phyloP scores from a whole-genome alignment of 1,139 yeast genomes.

The Zygosaccharomyces pseudobailii region DNA sequence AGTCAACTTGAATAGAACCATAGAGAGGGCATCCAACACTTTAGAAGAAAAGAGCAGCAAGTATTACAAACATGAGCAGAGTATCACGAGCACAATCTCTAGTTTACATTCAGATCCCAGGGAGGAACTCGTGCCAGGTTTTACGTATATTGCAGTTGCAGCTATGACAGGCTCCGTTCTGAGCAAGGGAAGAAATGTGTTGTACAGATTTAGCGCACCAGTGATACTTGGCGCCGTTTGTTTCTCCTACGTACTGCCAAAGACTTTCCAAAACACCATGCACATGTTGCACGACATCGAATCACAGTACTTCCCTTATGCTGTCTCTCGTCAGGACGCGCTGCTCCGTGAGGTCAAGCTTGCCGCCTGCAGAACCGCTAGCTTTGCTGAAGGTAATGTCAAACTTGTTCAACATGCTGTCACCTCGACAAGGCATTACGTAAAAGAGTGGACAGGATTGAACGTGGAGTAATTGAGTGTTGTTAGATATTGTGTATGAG shows the following conservation, averaged over 20 bases:
- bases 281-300: conserved; percentile 64
- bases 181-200: conserved; percentile 61
- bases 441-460: conserved; percentile 13
- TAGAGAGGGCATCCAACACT: conserved; percentile 35
- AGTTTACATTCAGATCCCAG: conserved; percentile 57
- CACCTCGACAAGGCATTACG: conserved; percentile 5
- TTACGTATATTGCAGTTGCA: conserved; percentile 68
- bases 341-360: conserved; percentile 36
- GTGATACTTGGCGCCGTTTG: conserved; percentile 61
- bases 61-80: conserved; percentile 59
- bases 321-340: conserved; percentile 63
- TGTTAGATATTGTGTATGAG: not conserved
- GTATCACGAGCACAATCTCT: conserved; percentile 62
- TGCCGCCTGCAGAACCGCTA: conserved; percentile 36
- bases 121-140: conserved; percentile 75
- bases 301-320: conserved; percentile 54
- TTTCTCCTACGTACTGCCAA: conserved; percentile 72
- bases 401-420: conserved; percentile 1
- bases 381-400: conserved; percentile 12
- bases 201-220: conserved; percentile 60
- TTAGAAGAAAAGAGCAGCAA: conserved; percentile 44
- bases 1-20: conserved; percentile 36
- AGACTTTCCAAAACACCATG: conserved; percentile 64
- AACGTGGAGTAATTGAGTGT: conserved; percentile 7
- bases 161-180: conserved; percentile 74